Evolutionary conservation across 2,329 filamentous ascomycete genomes (phyloP).

Genomic region (Magnaporthales sp.): DNA sequence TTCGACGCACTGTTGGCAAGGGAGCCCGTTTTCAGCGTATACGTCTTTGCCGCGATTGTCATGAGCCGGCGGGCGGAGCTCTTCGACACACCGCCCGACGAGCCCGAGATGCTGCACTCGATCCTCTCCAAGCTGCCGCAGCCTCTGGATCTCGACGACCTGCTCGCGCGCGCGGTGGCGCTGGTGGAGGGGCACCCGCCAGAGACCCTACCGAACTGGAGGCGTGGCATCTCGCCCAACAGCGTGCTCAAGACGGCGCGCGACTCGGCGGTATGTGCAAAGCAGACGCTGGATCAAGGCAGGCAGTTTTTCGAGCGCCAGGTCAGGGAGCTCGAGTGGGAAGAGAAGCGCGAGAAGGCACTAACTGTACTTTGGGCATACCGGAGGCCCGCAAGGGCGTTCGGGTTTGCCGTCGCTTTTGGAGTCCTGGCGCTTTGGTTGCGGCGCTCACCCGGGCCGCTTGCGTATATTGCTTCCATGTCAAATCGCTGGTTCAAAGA

Average conservation of each 20-base stretch:
- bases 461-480: constrained; percentile 17
- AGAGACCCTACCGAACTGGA: constrained; percentile 62
- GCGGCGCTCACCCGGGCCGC: constrained; percentile 34
- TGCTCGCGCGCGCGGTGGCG: constrained; percentile 57
- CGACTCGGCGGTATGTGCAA: constrained; percentile 32
- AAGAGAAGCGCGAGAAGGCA: constrained; percentile 46
- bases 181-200: constrained; percentile 65
- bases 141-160: constrained; percentile 68
- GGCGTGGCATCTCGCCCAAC: constrained; percentile 53
- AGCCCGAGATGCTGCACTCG: constrained; percentile 87
- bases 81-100: constrained; percentile 72
- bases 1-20: constrained; percentile 87
- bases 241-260: constrained; percentile 83
- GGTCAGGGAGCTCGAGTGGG: constrained; percentile 58
- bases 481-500: constrained; percentile 9
- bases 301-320: constrained; percentile 61
- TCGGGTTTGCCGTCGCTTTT: constrained; percentile 57
- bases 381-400: constrained; percentile 51
- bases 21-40: constrained; percentile 82
- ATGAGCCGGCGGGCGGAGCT: constrained; percentile 73
- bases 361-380: constrained; percentile 46
- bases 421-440: constrained; percentile 62
- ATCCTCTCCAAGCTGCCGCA: constrained; percentile 80
- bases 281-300: constrained; percentile 58
- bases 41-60: constrained; percentile 86